Conservation (phyloP, 345 rosid species). For the Mangifera indica region DNA sequence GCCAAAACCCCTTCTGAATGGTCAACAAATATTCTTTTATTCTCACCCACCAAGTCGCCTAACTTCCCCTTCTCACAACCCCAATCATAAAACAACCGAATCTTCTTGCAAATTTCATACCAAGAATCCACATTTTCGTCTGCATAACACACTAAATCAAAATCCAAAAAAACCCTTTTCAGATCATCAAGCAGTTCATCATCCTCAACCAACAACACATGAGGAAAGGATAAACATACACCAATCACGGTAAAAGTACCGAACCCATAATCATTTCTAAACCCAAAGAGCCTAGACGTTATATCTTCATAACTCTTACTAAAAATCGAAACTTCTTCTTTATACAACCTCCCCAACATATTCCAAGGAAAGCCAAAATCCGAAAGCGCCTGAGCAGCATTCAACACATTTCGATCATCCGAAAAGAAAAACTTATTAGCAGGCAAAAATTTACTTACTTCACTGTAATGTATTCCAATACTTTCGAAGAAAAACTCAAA, state of each 20-base stretch:
- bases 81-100: conserved; percentile 51
- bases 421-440: conserved; percentile 52
- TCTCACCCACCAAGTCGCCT: conserved; percentile 48
- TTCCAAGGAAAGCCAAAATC: conserved; percentile 77
- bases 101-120: conserved; percentile 41
- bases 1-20: conserved; percentile 38
- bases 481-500: conserved; percentile 79
- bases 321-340: conserved; percentile 53
- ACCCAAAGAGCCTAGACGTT: conserved; percentile 27
- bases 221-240: conserved; percentile 62
- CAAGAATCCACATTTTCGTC: conserved; percentile 54
- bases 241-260: conserved; percentile 39
- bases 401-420: conserved; percentile 46
- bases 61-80: conserved; percentile 43
- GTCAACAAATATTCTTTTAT: conserved; percentile 40
- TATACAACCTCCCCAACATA: conserved; percentile 53
- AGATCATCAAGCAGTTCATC: conserved; percentile 46
- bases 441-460: conserved; percentile 43
- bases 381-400: conserved; percentile 49
- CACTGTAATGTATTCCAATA: conserved; percentile 58
- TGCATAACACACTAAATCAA: conserved; percentile 32
- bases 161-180: conserved; percentile 44
- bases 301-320: conserved; percentile 36
- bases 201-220: conserved; percentile 33
- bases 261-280: conserved; percentile 44